Percentiles rank a stretch among this genome's conserved stretches.
Conservation (phyloP, 139 green algal species). For the Desmodesmus armatus region DNA sequence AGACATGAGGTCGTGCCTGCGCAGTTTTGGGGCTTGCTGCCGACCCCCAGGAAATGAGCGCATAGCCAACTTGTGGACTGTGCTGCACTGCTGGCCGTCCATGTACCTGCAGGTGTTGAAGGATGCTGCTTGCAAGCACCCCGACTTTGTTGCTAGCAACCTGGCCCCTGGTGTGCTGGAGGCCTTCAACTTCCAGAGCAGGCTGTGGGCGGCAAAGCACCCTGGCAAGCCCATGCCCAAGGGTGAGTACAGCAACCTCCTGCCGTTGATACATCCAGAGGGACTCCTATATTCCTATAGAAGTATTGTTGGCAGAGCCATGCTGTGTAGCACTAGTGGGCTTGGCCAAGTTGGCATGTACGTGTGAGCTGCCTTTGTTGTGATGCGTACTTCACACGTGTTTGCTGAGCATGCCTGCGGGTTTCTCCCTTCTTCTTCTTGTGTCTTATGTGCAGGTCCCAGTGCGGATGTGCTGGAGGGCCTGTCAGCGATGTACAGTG, state of each 20-base stretch:
- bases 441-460: slow-evolving; percentile 27
- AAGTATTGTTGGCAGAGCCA: not conserved
- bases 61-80: too few relatives aligned
- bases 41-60: too few relatives aligned
- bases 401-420: too few relatives aligned
- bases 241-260: slow-evolving; percentile 2
- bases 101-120: slow-evolving; percentile 11
- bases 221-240: slow-evolving; percentile 28
- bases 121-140: slow-evolving; percentile 33
- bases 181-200: slow-evolving; percentile 63
- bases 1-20: too few relatives aligned
- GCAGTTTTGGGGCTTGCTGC: too few relatives aligned
- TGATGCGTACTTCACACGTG: too few relatives aligned
- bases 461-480: slow-evolving; percentile 44
- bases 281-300: too few relatives aligned
- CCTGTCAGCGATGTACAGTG: slow-evolving; percentile 60
- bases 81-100: slow-evolving; percentile 1
- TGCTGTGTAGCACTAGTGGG: too few relatives aligned
- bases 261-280: too few relatives aligned
- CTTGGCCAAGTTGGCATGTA: too few relatives aligned
- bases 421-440: too few relatives aligned
- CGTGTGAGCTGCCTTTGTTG: too few relatives aligned
- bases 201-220: slow-evolving; percentile 49
- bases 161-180: slow-evolving; percentile 58
- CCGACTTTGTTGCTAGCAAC: slow-evolving; percentile 36